phyloP scores from a whole-genome alignment of 257 asterid genomes.

The Forsythia viridissima region DNA sequence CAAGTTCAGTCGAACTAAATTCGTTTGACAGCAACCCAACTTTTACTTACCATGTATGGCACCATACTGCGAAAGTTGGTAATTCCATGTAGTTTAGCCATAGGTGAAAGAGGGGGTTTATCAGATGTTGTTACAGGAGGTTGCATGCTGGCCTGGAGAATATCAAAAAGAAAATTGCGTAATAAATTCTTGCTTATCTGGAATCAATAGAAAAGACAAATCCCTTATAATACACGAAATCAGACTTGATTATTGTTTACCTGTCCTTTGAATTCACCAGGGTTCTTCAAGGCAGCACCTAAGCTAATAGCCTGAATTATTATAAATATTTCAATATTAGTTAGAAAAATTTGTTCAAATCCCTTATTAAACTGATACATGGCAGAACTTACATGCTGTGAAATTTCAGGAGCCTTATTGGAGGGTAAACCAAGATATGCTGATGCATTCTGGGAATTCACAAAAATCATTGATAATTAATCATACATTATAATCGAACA shows the following conservation, averaged over 20 bases:
- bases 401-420: conserved; percentile 15
- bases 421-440: conserved; percentile 10
- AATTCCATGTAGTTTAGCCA: neutral
- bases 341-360: neutral
- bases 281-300: conserved; percentile 8
- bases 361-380: neutral
- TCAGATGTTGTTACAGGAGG: conserved; percentile 10
- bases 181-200: neutral
- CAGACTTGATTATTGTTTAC: neutral
- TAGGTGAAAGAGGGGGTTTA: conserved; percentile 33
- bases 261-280: conserved; percentile 25
- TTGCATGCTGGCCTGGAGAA: conserved; percentile 14
- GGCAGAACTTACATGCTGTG: conserved; percentile 23
- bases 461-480: neutral
- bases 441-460: conserved; percentile 13
- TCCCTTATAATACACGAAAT: neutral
- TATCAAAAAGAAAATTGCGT: neutral
- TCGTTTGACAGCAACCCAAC: neutral
- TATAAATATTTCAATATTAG: too few species aligned
- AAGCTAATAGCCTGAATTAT: conserved; percentile 21
- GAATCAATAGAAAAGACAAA: neutral
- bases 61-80: neutral
- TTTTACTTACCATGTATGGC: conserved; percentile 16
- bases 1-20: too few species aligned
- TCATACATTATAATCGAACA: neutral